phyloP scores from a whole-genome alignment of 495 filamentous ascomycete genomes.

The Neurospora sp. region DNA sequence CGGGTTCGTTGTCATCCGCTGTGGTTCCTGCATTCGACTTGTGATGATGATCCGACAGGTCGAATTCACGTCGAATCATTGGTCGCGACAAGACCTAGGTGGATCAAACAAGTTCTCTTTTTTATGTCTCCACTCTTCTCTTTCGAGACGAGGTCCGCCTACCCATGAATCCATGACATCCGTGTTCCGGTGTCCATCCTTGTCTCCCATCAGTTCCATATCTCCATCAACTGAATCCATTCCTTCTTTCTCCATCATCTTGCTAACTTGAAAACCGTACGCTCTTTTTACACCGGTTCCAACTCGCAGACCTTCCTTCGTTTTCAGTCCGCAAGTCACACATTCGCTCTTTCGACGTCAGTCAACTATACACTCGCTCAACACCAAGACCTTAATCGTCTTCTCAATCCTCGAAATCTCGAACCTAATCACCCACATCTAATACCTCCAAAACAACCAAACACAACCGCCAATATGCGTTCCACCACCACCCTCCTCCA shows the following conservation, averaged over 20 bases:
- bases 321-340: neutral
- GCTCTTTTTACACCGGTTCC: neutral
- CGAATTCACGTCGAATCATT: neutral
- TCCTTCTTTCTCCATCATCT: neutral
- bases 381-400: neutral
- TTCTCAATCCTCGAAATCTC: neutral
- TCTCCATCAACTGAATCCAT: neutral
- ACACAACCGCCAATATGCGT: constrained; percentile 14
- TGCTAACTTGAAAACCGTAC: neutral
- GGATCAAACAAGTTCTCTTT: neutral
- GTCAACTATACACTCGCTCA: neutral
- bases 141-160: neutral
- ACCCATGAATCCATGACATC: neutral
- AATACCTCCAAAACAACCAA: neutral
- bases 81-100: neutral
- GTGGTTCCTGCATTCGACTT: neutral
- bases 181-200: neutral
- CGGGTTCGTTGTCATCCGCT: neutral
- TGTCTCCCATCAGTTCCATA: neutral
- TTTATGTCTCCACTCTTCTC: neutral
- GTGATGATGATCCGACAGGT: neutral
- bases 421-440: neutral
- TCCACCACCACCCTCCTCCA: constrained; percentile 9
- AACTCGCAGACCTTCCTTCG: neutral
- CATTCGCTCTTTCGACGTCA: neutral